Conservation (phyloP, 805 yeast species). For the Zygosaccharomyces bisporus region DNA sequence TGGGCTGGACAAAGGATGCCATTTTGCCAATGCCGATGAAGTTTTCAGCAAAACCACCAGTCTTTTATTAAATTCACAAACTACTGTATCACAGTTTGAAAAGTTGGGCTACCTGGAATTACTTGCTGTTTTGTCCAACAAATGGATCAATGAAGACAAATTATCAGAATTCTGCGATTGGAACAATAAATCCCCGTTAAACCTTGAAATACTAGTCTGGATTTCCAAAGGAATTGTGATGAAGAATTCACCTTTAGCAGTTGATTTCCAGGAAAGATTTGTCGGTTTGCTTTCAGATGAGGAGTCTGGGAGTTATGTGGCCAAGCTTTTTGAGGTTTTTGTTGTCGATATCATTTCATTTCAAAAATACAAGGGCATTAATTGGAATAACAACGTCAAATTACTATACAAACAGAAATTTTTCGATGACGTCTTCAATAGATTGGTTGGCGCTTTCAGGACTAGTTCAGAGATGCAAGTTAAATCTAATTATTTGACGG, state of each 20-base stretch:
- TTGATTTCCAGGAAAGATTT: conserved; percentile 35
- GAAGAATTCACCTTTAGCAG: conserved; percentile 45
- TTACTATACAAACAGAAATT: conserved; percentile 76
- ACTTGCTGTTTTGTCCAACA: conserved; percentile 28
- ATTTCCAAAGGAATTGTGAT: conserved; percentile 63
- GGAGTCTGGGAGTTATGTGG: conserved; percentile 38
- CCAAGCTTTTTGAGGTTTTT: conserved; percentile 59
- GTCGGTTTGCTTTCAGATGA: conserved; percentile 37
- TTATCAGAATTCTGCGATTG: conserved; percentile 16
- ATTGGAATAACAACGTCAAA: conserved; percentile 55
- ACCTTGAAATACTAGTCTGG: conserved; percentile 65
- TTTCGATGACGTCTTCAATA: conserved; percentile 58
- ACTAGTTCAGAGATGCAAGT: conserved; percentile 22
- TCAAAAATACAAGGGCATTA: conserved; percentile 42
- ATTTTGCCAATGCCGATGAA: conserved; percentile 21
- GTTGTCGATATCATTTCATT: conserved; percentile 65
- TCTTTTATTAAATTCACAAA: conserved; percentile 6
- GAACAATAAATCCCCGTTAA: conserved; percentile 19
- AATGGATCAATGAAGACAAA: conserved; percentile 26
- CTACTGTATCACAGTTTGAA: conserved; percentile 17
- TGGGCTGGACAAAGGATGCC: conserved; percentile 44
- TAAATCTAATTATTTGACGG: conserved; percentile 55
- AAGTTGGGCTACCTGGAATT: conserved; percentile 31
- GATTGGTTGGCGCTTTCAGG: conserved; percentile 47
- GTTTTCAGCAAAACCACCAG: conserved; percentile 12